phyloP scores from a whole-genome alignment of 192 early-diverging fungal species.

The Anaeromyces robustus region DNA sequence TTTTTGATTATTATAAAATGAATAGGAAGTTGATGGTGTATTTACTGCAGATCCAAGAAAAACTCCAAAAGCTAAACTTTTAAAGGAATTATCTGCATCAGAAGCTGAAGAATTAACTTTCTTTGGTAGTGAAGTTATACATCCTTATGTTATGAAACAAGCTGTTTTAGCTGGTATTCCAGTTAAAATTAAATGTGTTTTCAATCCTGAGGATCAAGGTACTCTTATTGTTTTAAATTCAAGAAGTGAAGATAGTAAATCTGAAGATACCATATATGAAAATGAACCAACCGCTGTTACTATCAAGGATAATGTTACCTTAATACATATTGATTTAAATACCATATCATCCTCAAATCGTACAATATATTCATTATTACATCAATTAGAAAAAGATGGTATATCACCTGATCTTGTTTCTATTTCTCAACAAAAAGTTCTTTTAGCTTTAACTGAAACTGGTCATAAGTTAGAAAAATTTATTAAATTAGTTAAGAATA shows the following conservation, averaged over 20 bases:
- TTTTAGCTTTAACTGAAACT: background rate
- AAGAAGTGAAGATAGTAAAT: slow-evolving; percentile 3
- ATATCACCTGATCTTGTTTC: background rate
- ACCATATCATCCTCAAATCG: background rate
- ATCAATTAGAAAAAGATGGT: background rate
- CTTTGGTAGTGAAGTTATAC: slow-evolving; percentile 63
- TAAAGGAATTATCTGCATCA: slow-evolving; percentile 90
- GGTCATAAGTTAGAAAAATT: background rate
- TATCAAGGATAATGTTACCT: slow-evolving; percentile 72
- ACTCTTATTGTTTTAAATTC: slow-evolving; percentile 83
- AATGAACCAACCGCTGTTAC: slow-evolving; percentile 66
- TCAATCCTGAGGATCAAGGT: slow-evolving; percentile 74
- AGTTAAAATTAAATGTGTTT: slow-evolving; percentile 96
- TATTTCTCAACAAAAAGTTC: background rate
- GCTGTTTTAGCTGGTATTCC: slow-evolving; percentile 91
- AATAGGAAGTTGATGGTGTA: slow-evolving; percentile 85
- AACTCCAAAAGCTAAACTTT: slow-evolving; percentile 63
- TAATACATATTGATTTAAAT: background rate
- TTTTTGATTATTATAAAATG: too few species aligned
- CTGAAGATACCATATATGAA: background rate
- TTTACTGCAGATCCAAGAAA: slow-evolving; percentile 98
- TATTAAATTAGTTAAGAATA: background rate
- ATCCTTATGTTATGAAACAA: slow-evolving; percentile 99
- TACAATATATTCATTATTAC: background rate
- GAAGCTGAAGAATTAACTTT: slow-evolving; percentile 89